Percentiles rank a stretch among this genome's conserved stretches.
Conservation (phyloP, 2,329 filamentous ascomycete genomes). For the Fusarium sororula region DNA sequence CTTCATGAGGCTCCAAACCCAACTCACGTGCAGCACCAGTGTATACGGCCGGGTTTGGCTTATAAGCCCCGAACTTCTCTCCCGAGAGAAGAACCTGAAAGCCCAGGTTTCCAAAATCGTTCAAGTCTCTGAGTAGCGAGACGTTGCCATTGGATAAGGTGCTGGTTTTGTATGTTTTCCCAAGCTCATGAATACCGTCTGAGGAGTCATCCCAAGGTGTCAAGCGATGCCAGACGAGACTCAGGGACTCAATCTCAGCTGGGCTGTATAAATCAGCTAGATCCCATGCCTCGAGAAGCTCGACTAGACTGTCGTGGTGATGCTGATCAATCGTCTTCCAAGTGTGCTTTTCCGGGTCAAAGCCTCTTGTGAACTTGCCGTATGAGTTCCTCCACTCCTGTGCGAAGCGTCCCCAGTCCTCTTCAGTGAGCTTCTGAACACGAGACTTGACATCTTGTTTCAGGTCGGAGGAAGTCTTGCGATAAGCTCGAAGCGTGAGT, state of each 20-base stretch:
- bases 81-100: constrained; percentile 72
- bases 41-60: constrained; percentile 75
- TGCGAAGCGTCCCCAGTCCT: constrained; percentile 72
- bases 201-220: constrained; percentile 73
- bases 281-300: constrained; percentile 64
- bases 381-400: constrained; percentile 77
- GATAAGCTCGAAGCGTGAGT: constrained; percentile 60
- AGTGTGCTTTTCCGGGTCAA: constrained; percentile 56
- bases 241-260: constrained; percentile 70
- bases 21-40: constrained; percentile 70
- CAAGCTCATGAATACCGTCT: constrained; percentile 63
- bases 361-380: constrained; percentile 64
- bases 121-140: constrained; percentile 71
- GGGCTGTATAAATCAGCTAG: constrained; percentile 69
- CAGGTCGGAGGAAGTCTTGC: constrained; percentile 59
- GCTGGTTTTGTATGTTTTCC: constrained; percentile 62
- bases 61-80: constrained; percentile 78
- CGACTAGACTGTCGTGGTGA: constrained; percentile 69
- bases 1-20: constrained; percentile 65
- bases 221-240: constrained; percentile 76
- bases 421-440: constrained; percentile 59
- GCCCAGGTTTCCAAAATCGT: constrained; percentile 64
- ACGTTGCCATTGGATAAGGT: constrained; percentile 81
- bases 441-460: constrained; percentile 57
- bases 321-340: constrained; percentile 80